Evolutionary conservation across 192 early-diverging fungal genomes (phyloP), one percentile per base, ranked within the genome.

Genomic region (Phlyctochytrium planicorne): DNA sequence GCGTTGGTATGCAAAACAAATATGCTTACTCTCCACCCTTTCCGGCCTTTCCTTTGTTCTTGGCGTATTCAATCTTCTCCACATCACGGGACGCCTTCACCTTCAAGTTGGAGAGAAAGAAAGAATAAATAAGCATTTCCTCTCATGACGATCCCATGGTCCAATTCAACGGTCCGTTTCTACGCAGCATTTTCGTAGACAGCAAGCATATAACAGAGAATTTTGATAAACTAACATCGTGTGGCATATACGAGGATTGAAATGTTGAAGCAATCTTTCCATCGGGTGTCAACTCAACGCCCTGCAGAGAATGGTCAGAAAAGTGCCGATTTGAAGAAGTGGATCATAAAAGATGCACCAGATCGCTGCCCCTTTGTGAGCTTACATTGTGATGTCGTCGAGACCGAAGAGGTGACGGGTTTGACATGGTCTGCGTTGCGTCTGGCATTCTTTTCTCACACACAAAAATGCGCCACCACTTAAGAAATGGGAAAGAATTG

Each of bases 41-140:
- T 20, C 72, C 72, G 35, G 76, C 75, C 40, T 73, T 68, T 0
- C 73, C 73, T 37, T 80, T 80, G 72, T 80, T 80, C 40, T 80
- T 80, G 12, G 53, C 53, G 53, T 80, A 80, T 33, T 80, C 78
- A 12, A 34, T 27, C 34, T 75, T 57, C 65, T 80, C 78, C 1
- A 62, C 66, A 23, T 74, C 76, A 14, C 59, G 60, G 0, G 71
- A 31, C 14, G 56, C 34, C 59, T 70, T 63, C 23, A 80, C 67
- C 63, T 69, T n/a, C 16, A 31, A 25, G 40, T 31, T 16, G 2
- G 34, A 25, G 32, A 17, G 25, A 1, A 12, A 25, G 17, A n/a
- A 62, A 0, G 25, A 20, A 47, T 47, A 47, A 6, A 47, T 47
- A 6, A 6, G 40, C 40, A 47, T 14, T 47, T 47, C 40, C 40